Percentiles rank a stretch among this genome's conserved stretches.
Conservation (phyloP, 106 monocot genomes). For the Apostasia ramifera region DNA sequence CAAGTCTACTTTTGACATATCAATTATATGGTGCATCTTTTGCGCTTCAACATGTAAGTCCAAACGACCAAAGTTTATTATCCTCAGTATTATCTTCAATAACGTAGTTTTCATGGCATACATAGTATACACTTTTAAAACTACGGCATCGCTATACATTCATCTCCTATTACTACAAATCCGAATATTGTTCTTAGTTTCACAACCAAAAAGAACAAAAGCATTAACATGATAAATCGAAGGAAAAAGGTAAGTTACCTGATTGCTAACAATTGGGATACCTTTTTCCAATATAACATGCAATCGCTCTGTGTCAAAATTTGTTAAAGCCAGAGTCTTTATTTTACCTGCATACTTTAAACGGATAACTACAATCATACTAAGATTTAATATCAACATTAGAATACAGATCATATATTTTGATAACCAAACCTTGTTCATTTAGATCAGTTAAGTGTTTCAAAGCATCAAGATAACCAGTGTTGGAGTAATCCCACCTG, state of each 20-base stretch:
- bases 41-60: too few relatives aligned
- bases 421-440: conserved; percentile 61
- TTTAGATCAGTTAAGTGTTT: conserved; percentile 84
- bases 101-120: too few relatives aligned
- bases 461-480: conserved; percentile 90
- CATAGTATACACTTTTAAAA: too few relatives aligned
- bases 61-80: too few relatives aligned
- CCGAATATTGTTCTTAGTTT: too few relatives aligned
- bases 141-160: too few relatives aligned
- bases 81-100: too few relatives aligned
- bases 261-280: conserved; percentile 82
- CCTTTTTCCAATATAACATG: conserved; percentile 61
- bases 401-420: background rate
- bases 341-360: conserved; percentile 58
- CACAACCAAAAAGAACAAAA: background rate
- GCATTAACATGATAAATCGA: background rate
- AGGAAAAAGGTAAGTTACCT: conserved; percentile 31
- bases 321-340: conserved; percentile 71
- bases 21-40: too few relatives aligned
- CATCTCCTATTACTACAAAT: too few relatives aligned
- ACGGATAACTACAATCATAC: conserved; percentile 9
- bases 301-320: conserved; percentile 66
- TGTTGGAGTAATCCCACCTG: conserved; percentile 98
- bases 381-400: background rate
- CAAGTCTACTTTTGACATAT: too few relatives aligned